Base-by-base conservation (phyloP, 306 rosid genomes). In the Sicyos edulis region DNA sequence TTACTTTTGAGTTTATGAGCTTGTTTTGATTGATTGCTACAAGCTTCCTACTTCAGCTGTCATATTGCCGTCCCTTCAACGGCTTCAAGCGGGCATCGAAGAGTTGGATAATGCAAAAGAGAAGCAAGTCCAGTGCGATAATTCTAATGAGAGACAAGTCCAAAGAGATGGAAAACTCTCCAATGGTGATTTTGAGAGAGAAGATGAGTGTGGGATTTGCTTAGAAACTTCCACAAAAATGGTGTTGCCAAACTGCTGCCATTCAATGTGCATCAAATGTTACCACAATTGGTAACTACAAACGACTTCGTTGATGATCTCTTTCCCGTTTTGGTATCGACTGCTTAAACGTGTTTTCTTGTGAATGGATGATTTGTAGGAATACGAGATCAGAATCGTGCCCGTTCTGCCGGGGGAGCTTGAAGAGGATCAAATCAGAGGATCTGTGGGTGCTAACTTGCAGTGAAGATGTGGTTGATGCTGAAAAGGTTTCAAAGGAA, bases 41-140 rank as follows among this genome's bases (percentile, higher is more conserved):
- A 11, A 66, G 17, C 16, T 12, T 77, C 22, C 72, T 9, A 74
- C 53, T 69, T 74, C 78, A 93, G 97, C 97, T 3, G 84, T 90
- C 75, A 93, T 93, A 84, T 82, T 93, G 78, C 98, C 98, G 0
- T 90, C 96, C 69, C 97, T 93, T 62, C 95, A 88, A 78, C 87
- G 96, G 85, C 97, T 93, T 58, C 92, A 88, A 4, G 88, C 89
- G 16, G 75, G 85, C 81, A 74, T 82, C 67, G 87, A 75, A 70
- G 88, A 83, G 75, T 71, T 82, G 51, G 88, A 87, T 13, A 80
- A 20, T 80, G 76, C 78, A 21, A 81, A 85, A 54, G 85, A 75
- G 69, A 85, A 84, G 77, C 62, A 54, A 21, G 79, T 65, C n/a
- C 67, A 76, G 75, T 68, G 76, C 53, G 85, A 80, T 76, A 76